Base-by-base conservation (phyloP, 2,329 filamentous ascomycete species). In the Metarhizium humberi region DNA sequence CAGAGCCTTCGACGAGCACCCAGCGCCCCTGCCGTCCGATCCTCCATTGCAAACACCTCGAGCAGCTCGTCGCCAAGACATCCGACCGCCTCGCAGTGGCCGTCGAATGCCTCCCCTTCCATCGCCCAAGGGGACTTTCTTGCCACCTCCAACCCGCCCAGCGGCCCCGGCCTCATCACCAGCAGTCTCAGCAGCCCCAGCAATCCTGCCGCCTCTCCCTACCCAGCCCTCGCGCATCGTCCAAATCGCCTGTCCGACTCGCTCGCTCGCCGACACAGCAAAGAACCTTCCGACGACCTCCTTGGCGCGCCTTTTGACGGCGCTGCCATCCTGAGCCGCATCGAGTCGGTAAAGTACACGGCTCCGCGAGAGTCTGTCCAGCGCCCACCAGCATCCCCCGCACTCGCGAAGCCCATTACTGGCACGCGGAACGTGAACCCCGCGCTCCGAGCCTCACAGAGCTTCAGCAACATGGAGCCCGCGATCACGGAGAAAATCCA, bases 301-400 rank as follows among this genome's bases (percentile, higher is more conserved):
- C 76, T 86, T 70, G 82, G 82, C 63, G 80, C 81, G 60, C 82
- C 82, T 47, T 86, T 86, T 69, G 82, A 86, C 79, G 78, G 80
- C 63, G 78, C 75, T 55, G 78, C 78, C 60, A 84, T 85, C 62
- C 73, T 85, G 63, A 79, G 76, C 67, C 80, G 80, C 62, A 75
- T 85, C 64, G 80, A 84, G 63, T 77, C 77, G 57, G 75, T 74
- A 55, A 76, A 76, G 55, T 67, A 62, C 63, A 59, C 68, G 58
- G 66, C 67, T 61, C 66, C 66, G 59, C 66, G 61, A 58, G 58
- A 63, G 61, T 64, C 65, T 58, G 62, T 61, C 59, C 69, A 66
- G 61, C 68, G 60, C 20, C 59, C 60, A 29, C 62, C 63, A 59
- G 53, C 62, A 16, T 64, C 69, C 40, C 65, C 69, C 46, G 67